These are phyloP conservation scores for Penicillium sp. DNA, from an alignment of 2,329 filamentous ascomycete genomes.

Conservation along the genomic window DNA sequence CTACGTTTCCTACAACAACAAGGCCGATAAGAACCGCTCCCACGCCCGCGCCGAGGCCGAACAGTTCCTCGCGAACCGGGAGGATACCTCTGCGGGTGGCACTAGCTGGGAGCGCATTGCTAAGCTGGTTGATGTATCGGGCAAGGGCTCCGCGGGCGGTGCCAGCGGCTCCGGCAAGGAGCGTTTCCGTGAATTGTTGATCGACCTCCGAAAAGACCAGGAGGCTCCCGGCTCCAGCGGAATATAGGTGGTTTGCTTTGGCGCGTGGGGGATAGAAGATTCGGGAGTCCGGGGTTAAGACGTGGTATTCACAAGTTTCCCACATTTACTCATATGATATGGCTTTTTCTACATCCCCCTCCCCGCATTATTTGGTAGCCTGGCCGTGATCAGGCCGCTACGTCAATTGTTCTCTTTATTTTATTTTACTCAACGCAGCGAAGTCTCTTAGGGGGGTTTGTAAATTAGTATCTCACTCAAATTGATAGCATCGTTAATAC, in stretches of 20 bases:
- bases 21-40: constrained; percentile 85
- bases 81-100: constrained; percentile 87
- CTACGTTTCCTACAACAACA: constrained; percentile 98
- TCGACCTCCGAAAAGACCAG: constrained; percentile 85
- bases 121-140: constrained; percentile 93
- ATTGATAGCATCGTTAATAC: constrained; percentile 22
- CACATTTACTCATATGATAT: constrained; percentile 6
- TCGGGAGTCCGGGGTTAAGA: constrained; percentile 1
- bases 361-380: constrained; percentile 1
- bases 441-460: constrained; percentile 16
- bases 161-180: constrained; percentile 88
- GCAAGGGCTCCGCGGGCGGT: constrained; percentile 80
- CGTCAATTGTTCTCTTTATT: constrained; percentile 7
- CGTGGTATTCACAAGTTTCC: constrained; percentile 3
- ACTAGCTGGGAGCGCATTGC: constrained; percentile 98
- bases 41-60: constrained; percentile 88
- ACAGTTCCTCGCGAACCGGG: constrained; percentile 75
- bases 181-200: constrained; percentile 81
- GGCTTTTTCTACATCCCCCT: constrained; percentile 7
- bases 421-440: constrained; percentile 20
- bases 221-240: constrained; percentile 59
- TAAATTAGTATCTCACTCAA: constrained; percentile 22
- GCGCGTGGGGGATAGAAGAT: constrained; percentile 2
- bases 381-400: neutral
- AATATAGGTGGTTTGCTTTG: constrained; percentile 24